Evolutionary conservation across 257 asterid species (phyloP), one percentile per base, ranked within the genome.

Genomic region (Cynanchum wilfordii): DNA sequence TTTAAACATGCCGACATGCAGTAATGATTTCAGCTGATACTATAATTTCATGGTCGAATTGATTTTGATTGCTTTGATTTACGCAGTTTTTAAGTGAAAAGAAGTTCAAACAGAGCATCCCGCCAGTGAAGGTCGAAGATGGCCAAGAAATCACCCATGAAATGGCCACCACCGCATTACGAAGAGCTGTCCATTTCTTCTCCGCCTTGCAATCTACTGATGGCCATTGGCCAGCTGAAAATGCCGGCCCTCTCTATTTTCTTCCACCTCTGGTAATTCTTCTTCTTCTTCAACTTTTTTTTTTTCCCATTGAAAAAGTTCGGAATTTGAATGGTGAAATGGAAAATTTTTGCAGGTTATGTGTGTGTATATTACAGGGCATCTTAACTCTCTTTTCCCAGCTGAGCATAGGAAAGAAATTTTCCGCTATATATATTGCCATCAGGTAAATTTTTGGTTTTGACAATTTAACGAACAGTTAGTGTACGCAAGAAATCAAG

Each of bases 201-300:
- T 84, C 93, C 2, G 96, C 97, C 40, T 77, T 92, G 85, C 97
- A 92, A 82, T 96, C 96, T 12, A 75, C 70, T 50, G 97, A 92
- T 56, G 97, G 97, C 59, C 96, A 92, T 59, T 92, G 97, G 97
- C 96, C 97, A 0, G 96, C 93, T 0, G 97, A 88, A 84, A 89
- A 87, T 54, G 96, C 96, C 2, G 96, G 97, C 20, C 93, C 96
- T 13, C 63, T 92, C 70, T 92, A 79, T 87, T 89, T 92, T 78
- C 93, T 92, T 76, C 97, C 94, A 20, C 97, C 96, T 42, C 36
- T 92, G 84, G 97, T 91, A 3, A 82, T 78, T 60, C 57, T 6
- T 42, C 51, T 24, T 50, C 45, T 42, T 40, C 5, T 36, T 44
- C n/a, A 55, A 29, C 1, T 11, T 63, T 11, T 3, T n/a, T 2